These are phyloP conservation scores for Xylaria telfairii DNA, from an alignment of 495 filamentous ascomycete genomes.

Conservation along the genomic window DNA sequence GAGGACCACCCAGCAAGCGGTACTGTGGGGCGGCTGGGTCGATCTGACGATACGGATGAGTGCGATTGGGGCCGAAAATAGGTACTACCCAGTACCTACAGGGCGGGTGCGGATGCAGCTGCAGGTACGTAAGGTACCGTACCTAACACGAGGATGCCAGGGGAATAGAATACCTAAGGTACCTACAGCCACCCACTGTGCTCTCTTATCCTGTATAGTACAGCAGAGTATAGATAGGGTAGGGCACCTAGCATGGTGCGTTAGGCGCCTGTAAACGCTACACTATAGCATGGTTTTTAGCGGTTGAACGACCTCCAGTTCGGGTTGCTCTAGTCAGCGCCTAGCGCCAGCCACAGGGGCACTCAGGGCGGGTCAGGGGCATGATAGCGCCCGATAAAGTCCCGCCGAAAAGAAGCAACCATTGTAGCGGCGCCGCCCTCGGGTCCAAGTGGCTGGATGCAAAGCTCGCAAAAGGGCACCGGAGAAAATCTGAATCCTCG, in stretches of 20 bases:
- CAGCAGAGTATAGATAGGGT: too few species aligned
- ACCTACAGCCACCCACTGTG: not conserved
- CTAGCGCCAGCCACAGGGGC: constrained; percentile 16
- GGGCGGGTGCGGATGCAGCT: constrained; percentile 8
- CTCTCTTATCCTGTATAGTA: too few species aligned
- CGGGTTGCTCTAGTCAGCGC: not conserved
- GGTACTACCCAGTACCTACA: not conserved
- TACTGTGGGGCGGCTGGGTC: constrained; percentile 10
- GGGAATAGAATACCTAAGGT: not conserved
- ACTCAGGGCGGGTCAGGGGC: not conserved
- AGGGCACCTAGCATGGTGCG: not conserved
- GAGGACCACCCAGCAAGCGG: not conserved
- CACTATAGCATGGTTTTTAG: not conserved
- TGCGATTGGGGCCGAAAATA: constrained; percentile 23
- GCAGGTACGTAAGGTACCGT: constrained; percentile 8
- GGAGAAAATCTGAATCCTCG: not conserved
- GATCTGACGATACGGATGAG: constrained; percentile 24
- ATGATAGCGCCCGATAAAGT: constrained; percentile 8
- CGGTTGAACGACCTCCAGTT: not conserved
- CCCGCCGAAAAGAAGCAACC: not conserved
- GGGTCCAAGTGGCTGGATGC: constrained; percentile 17
- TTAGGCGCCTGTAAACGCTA: too few species aligned
- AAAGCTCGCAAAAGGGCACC: constrained; percentile 2
- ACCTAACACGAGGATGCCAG: not conserved
- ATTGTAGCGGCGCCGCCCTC: not conserved